These are phyloP conservation scores for Bidens hawaiensis DNA, from an alignment of 140 eudicot genomes.

Conservation along the genomic window DNA sequence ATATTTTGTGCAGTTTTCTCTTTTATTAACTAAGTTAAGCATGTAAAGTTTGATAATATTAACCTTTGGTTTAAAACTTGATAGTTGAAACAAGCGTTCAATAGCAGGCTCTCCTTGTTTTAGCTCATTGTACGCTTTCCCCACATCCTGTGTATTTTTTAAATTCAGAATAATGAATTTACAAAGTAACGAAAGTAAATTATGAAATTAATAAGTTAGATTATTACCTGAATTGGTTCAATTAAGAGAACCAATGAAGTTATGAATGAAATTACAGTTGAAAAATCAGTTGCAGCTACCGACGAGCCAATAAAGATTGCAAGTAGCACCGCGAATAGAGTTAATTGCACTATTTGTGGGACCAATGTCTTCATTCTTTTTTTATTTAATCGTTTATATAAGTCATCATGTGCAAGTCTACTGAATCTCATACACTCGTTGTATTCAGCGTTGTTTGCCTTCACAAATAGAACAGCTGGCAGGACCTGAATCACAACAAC, in stretches of 20 bases:
- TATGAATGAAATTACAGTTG: slow-evolving; percentile 63
- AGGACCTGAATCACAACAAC: slow-evolving; percentile 56
- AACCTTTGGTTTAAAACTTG: slow-evolving; percentile 63
- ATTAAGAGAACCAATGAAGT: slow-evolving; percentile 79
- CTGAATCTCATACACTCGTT: slow-evolving; percentile 63
- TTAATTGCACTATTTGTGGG: slow-evolving; percentile 74
- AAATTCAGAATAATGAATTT: slow-evolving; percentile 21
- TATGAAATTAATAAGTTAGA: background rate
- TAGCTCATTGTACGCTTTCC: slow-evolving; percentile 93
- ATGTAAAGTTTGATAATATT: slow-evolving; percentile 6
- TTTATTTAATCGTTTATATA: slow-evolving; percentile 46
- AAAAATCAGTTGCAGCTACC: slow-evolving; percentile 45
- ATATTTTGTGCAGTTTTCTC: background rate
- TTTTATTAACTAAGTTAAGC: slow-evolving; percentile 10
- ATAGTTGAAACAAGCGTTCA: slow-evolving; percentile 75
- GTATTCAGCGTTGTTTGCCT: slow-evolving; percentile 82
- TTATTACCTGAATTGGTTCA: slow-evolving; percentile 80
- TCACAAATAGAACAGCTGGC: slow-evolving; percentile 81
- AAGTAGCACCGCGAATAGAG: slow-evolving; percentile 55
- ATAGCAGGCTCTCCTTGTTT: slow-evolving; percentile 99
- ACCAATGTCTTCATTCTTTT: slow-evolving; percentile 84
- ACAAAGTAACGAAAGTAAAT: background rate
- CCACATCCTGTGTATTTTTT: slow-evolving; percentile 62
- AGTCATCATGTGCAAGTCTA: slow-evolving; percentile 64
- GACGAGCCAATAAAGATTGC: slow-evolving; percentile 49